A percentile compares a stretch with the other conserved stretches of the same genome.
These are phyloP conservation scores for Lippia alba DNA, from an alignment of 305 asterid species.

Conservation along the genomic window DNA sequence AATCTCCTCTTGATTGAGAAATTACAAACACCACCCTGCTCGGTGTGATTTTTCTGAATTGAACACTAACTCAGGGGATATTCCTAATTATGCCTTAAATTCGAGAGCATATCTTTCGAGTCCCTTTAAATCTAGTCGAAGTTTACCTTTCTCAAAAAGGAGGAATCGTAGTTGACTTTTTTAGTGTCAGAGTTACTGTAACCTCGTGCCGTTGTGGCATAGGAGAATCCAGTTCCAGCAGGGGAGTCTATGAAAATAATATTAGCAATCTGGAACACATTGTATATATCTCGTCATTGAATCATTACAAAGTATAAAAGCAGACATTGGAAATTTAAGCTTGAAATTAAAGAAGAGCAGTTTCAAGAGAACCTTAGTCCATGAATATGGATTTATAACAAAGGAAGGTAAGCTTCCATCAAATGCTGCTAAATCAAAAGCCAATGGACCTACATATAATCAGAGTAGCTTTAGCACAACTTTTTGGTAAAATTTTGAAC, in stretches of 20 bases:
- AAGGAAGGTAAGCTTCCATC: slow-evolving; percentile 50
- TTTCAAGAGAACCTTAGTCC: slow-evolving; percentile 46
- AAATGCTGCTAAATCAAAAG: slow-evolving; percentile 34
- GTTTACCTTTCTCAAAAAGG: slow-evolving; percentile 47
- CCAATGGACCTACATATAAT: slow-evolving; percentile 47
- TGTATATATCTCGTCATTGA: neutral
- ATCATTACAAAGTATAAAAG: neutral
- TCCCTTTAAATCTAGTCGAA: neutral
- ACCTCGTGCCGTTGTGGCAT: slow-evolving; percentile 36
- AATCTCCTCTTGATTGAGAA: too few species aligned
- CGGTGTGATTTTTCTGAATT: too few species aligned
- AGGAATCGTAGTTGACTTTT: slow-evolving; percentile 28
- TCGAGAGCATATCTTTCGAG: too few species aligned
- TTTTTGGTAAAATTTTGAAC: too few species aligned
- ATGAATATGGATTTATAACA: slow-evolving; percentile 46
- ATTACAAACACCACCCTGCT: too few species aligned
- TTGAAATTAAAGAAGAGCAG: too few species aligned
- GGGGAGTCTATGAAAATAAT: slow-evolving; percentile 60
- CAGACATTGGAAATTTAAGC: neutral
- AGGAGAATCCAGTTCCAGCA: slow-evolving; percentile 62
- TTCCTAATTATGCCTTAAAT: too few species aligned
- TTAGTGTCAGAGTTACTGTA: slow-evolving; percentile 39
- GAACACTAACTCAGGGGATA: too few species aligned
- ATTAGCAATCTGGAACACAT: slow-evolving; percentile 37
- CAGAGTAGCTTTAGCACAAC: too few species aligned